Percentiles rank a stretch among this genome's conserved stretches.
These are phyloP conservation scores for Debaryomycetaceae sp. DNA, from an alignment of 1,139 yeast species.

Conservation along the genomic window DNA sequence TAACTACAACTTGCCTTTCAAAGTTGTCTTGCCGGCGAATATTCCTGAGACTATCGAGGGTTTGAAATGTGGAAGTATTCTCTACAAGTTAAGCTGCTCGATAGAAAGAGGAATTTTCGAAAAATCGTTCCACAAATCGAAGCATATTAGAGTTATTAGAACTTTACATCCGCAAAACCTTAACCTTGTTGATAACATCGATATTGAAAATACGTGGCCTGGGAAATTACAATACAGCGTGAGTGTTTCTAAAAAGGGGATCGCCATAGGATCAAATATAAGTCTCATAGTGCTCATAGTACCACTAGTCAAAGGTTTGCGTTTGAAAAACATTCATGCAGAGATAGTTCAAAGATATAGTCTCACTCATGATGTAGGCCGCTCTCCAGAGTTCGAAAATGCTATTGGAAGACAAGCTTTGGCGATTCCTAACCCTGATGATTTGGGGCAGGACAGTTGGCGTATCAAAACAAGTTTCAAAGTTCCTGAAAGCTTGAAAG, in stretches of 20 bases:
- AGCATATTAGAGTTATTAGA: conserved; percentile 38
- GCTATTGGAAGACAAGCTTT: conserved; percentile 29
- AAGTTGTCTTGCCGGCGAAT: conserved; percentile 53
- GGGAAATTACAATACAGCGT: conserved; percentile 64
- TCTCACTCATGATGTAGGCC: conserved; percentile 34
- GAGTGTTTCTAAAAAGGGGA: conserved; percentile 51
- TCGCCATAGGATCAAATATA: conserved; percentile 57
- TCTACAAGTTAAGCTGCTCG: conserved; percentile 53
- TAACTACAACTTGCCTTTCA: conserved; percentile 65
- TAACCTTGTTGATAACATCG: conserved; percentile 51
- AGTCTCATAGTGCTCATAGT: conserved; percentile 53
- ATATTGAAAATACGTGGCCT: conserved; percentile 63
- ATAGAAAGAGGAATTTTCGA: conserved; percentile 54
- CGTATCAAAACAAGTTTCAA: conserved; percentile 44
- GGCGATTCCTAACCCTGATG: conserved; percentile 21
- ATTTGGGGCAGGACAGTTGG: conserved; percentile 47
- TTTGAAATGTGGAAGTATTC: conserved; percentile 49
- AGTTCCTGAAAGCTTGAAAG: conserved; percentile 51
- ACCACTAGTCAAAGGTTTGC: conserved; percentile 59
- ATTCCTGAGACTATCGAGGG: conserved; percentile 70
- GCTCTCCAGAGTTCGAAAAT: conserved; percentile 44
- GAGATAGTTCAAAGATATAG: conserved; percentile 53
- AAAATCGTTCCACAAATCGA: conserved; percentile 34
- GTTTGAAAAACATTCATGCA: conserved; percentile 44
- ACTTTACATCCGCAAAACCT: conserved; percentile 53